Evolutionary conservation across 768 basidiomycete genomes (phyloP), one percentile per base, ranked within the genome.

Genomic region (Sarcomyxa edulis): DNA sequence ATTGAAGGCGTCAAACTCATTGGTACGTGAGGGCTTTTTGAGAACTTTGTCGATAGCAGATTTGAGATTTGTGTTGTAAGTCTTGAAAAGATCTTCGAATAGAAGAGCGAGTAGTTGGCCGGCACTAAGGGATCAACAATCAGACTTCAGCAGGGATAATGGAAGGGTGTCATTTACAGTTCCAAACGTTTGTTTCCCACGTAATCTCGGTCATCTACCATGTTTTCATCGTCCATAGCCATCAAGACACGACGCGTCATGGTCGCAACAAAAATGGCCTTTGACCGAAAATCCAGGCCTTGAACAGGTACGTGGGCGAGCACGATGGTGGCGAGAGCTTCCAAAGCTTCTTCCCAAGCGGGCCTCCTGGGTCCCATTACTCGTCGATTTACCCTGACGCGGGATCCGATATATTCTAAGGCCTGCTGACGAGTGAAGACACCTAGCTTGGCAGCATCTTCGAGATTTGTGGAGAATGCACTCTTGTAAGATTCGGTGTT

Each of bases 171-270:
- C 5, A 72, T 86, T 54, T 59, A 96, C 95, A 99, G 76, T 64
- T 99, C 96, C 30, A 99, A 66, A 33, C 96, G 88, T 62, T 99
- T 99, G 64, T 99, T 99, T 33, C 96, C 96, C 42, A 99, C 96
- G 57, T 99, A 99, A 61, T 99, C 96, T 32, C 96, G 76, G 62
- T 99, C 96, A 50, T 99, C 96, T 7, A 96, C 93, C 79, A 93
- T 92, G 52, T 84, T 93, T 59, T 91, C 89, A 58, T 98, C 92
- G 42, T 92, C 79, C 79, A 97, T 86, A 12, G 93, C 93, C 85
- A 94, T 91, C 36, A 99, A 68, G 9, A 99, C 96, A 32, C 96
- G 72, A 12, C 95, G 74, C 1, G 91, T 93, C 96, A 99, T 99
- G 2, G 91, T 95, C 1, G 91, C 95, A 22, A 97, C 87, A 55